phyloP scores from a whole-genome alignment of 306 rosid genomes.

The Trichosanthes truncata region DNA sequence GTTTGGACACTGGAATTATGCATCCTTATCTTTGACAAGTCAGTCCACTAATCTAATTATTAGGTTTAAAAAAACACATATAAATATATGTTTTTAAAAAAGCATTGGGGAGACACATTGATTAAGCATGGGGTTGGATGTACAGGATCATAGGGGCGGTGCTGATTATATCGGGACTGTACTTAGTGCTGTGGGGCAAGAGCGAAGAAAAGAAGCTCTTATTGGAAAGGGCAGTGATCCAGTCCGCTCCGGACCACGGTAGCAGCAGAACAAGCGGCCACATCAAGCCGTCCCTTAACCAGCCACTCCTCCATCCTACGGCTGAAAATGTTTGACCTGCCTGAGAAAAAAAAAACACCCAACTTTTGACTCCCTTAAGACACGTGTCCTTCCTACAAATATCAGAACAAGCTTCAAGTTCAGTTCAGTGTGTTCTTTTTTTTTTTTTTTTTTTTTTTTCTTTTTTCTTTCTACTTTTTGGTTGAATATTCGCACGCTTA shows the following conservation, averaged over 20 bases:
- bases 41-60: not conserved
- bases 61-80: not conserved
- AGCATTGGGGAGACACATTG: not conserved
- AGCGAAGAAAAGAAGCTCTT: conserved; percentile 57
- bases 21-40: not conserved
- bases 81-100: too few relatives aligned
- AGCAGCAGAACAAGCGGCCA: conserved; percentile 30
- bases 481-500: conserved; percentile 2
- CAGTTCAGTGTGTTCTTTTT: not conserved
- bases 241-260: conserved; percentile 42
- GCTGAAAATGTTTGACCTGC: conserved; percentile 66
- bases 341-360: not conserved
- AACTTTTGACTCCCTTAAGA: conserved; percentile 20
- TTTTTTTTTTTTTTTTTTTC: not conserved
- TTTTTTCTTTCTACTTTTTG: not conserved
- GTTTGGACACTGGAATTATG: not conserved
- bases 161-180: conserved; percentile 68
- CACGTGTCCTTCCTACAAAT: conserved; percentile 2
- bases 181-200: conserved; percentile 91
- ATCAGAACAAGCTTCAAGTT: not conserved
- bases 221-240: conserved; percentile 30
- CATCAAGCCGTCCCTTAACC: conserved; percentile 35
- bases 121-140: conserved; percentile 12
- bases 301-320: conserved; percentile 79
- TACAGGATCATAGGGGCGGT: conserved; percentile 87